phyloP scores from a whole-genome alignment of 169 alveolate genomes.

The Plasmodium yoelii region DNA sequence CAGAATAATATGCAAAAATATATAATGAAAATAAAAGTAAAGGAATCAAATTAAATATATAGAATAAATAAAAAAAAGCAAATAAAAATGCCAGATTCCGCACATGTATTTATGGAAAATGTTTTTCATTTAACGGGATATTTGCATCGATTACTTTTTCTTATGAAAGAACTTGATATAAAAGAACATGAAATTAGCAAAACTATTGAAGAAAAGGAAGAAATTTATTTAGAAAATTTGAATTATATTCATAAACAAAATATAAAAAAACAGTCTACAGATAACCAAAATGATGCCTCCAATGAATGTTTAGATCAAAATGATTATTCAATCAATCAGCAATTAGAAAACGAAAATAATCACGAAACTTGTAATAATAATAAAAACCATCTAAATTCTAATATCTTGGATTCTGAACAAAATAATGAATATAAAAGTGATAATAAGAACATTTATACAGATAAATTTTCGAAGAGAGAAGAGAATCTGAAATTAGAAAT shows the following conservation, averaged over 20 bases:
- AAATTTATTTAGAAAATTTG: slow-evolving; percentile 34
- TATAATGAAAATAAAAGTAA: too few relatives aligned
- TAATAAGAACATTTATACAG: too few relatives aligned
- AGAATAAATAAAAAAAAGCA: too few relatives aligned
- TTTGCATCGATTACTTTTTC: slow-evolving; percentile 54
- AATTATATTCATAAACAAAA: slow-evolving; percentile 1
- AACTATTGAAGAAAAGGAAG: slow-evolving; percentile 51
- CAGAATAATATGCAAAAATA: too few relatives aligned
- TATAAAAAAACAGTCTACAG: slow-evolving; percentile 7
- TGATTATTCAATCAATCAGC: neutral
- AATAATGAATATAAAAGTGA: too few relatives aligned
- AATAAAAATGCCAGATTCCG: slow-evolving; percentile 64
- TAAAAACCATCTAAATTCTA: too few relatives aligned
- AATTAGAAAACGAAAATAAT: too few relatives aligned
- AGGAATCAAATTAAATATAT: too few relatives aligned
- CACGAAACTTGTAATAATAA: too few relatives aligned
- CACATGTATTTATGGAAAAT: slow-evolving; percentile 65
- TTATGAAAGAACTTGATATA: slow-evolving; percentile 61
- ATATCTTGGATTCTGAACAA: too few relatives aligned
- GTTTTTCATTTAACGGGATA: slow-evolving; percentile 64
- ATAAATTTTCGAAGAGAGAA: too few relatives aligned
- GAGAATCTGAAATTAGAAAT: too few relatives aligned
- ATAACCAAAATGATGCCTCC: neutral
- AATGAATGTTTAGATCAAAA: neutral
- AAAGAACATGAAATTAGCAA: slow-evolving; percentile 34